Base-by-base conservation (phyloP, 2,329 filamentous ascomycete species). In the Decorospora gaudefroyi region DNA sequence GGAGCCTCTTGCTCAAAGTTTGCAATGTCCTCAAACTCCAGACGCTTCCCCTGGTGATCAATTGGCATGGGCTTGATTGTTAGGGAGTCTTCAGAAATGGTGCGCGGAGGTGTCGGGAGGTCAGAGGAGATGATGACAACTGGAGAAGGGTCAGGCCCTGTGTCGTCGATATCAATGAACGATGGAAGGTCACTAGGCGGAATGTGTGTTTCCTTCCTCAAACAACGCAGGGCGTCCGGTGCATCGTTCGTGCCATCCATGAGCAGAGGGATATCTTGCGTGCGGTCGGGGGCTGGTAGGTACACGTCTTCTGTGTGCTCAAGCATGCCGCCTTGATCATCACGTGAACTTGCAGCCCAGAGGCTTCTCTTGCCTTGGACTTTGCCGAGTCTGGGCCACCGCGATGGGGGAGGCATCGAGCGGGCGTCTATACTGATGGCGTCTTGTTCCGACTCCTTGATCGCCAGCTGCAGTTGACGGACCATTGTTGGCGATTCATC, bases 401-500 rank as follows among this genome's bases (percentile, higher is more conserved):
- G 49, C 6, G 30, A 39, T 16, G 43, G 37, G 10, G 28, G 16
- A 35, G 15, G n/a, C 4, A 38, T 27, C 7, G 21, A 15, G 3
- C 31, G 9, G 3, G 23, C 16, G 3, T 45, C 13, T 1, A 39
- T n/a, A 6, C 21, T 13, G 1, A 48, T 18, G 3, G 36, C 43
- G 29, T 68, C 59, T 6, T 48, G 40, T 29, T 72, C 69, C 1
- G 69, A 72, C 28, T 69, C 60, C 8, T 51, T 55, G 8, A 72
- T 51, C 1, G 69, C 69, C 19, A 57, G 46, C 21, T 71, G 69
- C 2, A 72, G 54, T 13, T 71, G 49, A 12, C 69, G 63, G 10
- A 72, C 52, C 17, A 62, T 61, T 2, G 57, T 59, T 1, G 70
- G 70, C 3, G 70, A 71, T 31, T 70, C 68, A 19, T 71, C 68